Evolutionary conservation across 1,284 basidiomycete genomes (phyloP), one percentile per base, ranked within the genome.

Genomic region (Boletus austroedulis): DNA sequence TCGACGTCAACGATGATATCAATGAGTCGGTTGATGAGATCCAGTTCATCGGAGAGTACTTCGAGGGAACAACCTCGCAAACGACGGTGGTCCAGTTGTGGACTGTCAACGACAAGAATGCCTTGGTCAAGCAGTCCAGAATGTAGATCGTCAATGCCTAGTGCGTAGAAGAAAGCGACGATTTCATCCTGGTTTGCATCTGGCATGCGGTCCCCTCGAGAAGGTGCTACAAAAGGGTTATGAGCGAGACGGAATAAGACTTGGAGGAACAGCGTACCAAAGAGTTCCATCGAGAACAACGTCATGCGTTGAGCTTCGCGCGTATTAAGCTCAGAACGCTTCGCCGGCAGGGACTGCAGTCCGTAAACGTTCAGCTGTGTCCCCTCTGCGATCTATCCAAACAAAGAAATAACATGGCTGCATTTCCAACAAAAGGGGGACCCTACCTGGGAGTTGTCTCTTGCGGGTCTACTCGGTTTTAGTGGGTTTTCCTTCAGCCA

Each of bases 1-100:
- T 99, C 94, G 67, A 92, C 78, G 0, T 86, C 82, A 26, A 86
- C 74, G 2, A 97, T 83, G 24, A 87, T 75, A 67, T 98, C 94
- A 31, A 94, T 79, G 10, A 95, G 69, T 47, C 77, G 77, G 65
- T 96, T 95, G 58, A 98, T 77, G 19, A 98, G 75, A 31, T 95
- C 94, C 14, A 95, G 76, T 75, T 99, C 95, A 49, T 73, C 81
- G 0, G 84, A 75, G 17, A 92, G 86, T 12, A 80, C 69, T 53
- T 89, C 82, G 21, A 88, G 68, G 1, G 73, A 61, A 53, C 82
- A 74, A 46, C 77, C 77, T 4, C 80, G 78, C 19, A 84, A 66
- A 49, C 79, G 68, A 36, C 67, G 68, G 17, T 69, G 65, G 60
- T 77, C 72, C 19, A 83, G 57, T 29, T 76, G 74, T 11, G 72